Evolutionary conservation across 2,329 filamentous ascomycete species (phyloP).

Genomic region (Amauroascus niger): DNA sequence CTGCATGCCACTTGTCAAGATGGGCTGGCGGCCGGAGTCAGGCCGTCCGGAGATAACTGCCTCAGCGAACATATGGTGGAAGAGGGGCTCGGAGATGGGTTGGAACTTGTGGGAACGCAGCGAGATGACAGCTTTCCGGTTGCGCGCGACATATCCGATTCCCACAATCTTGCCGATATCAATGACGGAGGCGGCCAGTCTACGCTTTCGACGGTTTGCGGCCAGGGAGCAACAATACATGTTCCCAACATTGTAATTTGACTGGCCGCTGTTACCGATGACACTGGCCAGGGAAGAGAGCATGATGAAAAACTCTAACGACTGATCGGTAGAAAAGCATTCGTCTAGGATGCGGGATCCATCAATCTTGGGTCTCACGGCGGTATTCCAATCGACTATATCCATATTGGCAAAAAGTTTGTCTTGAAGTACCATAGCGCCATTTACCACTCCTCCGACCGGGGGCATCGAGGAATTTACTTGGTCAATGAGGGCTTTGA

Average conservation of each 20-base stretch:
- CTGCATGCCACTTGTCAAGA: conserved; percentile 11
- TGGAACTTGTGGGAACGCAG: too few species aligned
- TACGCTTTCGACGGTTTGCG: neutral
- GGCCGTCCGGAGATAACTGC: conserved; percentile 40
- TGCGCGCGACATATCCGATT: neutral
- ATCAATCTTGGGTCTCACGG: conserved; percentile 33
- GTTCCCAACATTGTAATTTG: conserved; percentile 16
- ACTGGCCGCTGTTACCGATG: conserved; percentile 15
- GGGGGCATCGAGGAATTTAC: conserved; percentile 20
- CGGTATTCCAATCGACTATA: conserved; percentile 24
- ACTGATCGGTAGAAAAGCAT: conserved; percentile 21
- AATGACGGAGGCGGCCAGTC: conserved; percentile 7
- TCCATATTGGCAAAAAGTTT: conserved; percentile 26
- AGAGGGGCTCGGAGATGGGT: conserved; percentile 41
- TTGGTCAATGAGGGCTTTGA: neutral
- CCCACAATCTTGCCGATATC: neutral
- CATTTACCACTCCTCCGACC: conserved; percentile 33
- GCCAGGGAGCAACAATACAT: conserved; percentile 34
- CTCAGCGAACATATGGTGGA: conserved; percentile 46
- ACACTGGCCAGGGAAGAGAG: conserved; percentile 14
- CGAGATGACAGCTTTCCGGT: too few species aligned
- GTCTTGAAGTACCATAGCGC: conserved; percentile 40
- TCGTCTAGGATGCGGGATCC: conserved; percentile 26
- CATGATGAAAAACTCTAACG: conserved; percentile 15
- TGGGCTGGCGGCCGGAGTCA: conserved; percentile 18